Conservation (phyloP, 2,329 filamentous ascomycete genomes). For the Aspergillus caelatus region DNA sequence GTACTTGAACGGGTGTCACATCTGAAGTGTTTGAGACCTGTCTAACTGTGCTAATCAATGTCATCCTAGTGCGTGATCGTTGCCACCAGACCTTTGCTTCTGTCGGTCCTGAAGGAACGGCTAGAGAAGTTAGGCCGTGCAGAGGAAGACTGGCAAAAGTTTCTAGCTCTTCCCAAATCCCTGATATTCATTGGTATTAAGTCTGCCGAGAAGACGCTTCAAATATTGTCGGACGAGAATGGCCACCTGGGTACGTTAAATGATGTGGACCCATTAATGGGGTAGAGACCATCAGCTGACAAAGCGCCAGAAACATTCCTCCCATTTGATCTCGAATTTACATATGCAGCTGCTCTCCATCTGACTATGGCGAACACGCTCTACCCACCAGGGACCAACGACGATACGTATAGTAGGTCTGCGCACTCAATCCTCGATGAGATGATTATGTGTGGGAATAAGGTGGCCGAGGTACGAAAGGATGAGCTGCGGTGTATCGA, state of each 20-base stretch:
- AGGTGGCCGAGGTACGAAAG: background rate
- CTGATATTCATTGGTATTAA: background rate
- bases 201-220: background rate
- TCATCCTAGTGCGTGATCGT: background rate
- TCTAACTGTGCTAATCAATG: background rate
- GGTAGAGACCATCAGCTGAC: background rate
- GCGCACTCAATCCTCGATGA: background rate
- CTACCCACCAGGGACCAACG: background rate
- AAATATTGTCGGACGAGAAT: background rate
- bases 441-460: background rate
- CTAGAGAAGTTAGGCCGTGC: background rate
- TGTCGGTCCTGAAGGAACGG: background rate
- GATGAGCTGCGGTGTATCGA: background rate
- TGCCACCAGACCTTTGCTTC: background rate
- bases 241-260: background rate
- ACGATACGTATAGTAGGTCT: background rate
- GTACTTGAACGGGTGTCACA: background rate
- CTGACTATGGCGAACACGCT: background rate
- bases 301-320: background rate
- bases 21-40: background rate
- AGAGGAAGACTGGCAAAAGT: background rate
- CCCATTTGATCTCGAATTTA: background rate
- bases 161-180: background rate
- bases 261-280: background rate
- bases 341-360: background rate